Evolutionary conservation across 139 green algal genomes (phyloP).

Genomic region (Chlorella sp.): DNA sequence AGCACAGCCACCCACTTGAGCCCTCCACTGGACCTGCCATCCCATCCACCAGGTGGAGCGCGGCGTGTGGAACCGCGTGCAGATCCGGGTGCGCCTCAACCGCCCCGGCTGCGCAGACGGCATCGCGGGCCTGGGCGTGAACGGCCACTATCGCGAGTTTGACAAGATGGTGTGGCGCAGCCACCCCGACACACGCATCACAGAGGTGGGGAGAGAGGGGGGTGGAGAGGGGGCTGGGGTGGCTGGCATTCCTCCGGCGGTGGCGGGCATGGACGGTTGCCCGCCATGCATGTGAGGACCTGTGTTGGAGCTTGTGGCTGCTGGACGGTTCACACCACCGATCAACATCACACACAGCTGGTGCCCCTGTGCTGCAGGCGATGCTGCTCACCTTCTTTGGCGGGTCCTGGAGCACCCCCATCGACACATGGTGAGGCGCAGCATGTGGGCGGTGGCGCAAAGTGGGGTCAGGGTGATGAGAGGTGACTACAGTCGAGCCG

Average conservation of each 20-base stretch:
- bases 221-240: not conserved
- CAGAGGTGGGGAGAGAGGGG: not conserved
- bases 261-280: too few species aligned
- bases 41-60: not conserved
- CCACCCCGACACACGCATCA: not conserved
- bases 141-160: not conserved
- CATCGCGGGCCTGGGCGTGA: constrained; percentile 18
- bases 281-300: too few species aligned
- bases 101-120: constrained; percentile 11
- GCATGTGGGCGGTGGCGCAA: too few species aligned
- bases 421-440: not conserved
- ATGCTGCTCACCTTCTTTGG: constrained; percentile 24
- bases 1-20: too few species aligned
- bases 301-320: too few species aligned
- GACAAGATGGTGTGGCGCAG: constrained; percentile 2
- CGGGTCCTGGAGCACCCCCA: constrained; percentile 8
- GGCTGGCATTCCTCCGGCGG: too few species aligned
- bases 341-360: too few species aligned
- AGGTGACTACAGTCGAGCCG: too few species aligned
- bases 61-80: constrained; percentile 10
- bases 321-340: too few species aligned
- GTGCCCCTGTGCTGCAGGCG: not conserved
- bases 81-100: constrained; percentile 18
- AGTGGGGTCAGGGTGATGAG: too few species aligned
- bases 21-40: too few species aligned